phyloP scores from a whole-genome alignment of 345 rosid genomes.

The Gossypium mustelinum region DNA sequence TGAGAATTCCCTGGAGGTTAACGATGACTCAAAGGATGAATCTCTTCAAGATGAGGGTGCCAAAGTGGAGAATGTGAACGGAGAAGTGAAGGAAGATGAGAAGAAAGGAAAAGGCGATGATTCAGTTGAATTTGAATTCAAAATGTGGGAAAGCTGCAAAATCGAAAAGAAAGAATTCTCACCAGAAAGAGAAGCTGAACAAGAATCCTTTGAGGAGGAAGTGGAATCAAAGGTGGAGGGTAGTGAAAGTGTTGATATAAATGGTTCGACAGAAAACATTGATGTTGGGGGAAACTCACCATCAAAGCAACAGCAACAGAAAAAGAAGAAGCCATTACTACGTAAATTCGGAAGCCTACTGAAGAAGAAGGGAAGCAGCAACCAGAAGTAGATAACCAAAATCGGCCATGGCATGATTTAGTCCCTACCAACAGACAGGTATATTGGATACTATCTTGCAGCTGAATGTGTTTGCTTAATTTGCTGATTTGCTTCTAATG shows the following conservation, averaged over 20 bases:
- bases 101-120: constrained; percentile 57
- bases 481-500: constrained; percentile 24
- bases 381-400: constrained; percentile 45
- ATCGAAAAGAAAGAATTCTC: constrained; percentile 93
- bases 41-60: constrained; percentile 21
- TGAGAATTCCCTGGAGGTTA: constrained; percentile 41
- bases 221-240: constrained; percentile 57
- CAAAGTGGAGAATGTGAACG: constrained; percentile 46
- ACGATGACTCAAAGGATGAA: constrained; percentile 27
- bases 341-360: constrained; percentile 89
- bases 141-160: constrained; percentile 99
- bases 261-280: constrained; percentile 51
- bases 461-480: constrained; percentile 34
- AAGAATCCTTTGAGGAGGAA: constrained; percentile 76
- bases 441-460: constrained; percentile 27
- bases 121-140: constrained; percentile 68
- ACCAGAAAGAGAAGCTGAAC: constrained; percentile 63
- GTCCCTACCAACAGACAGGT: constrained; percentile 28
- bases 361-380: constrained; percentile 77
- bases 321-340: constrained; percentile 90
- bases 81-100: constrained; percentile 44
- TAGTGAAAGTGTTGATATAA: constrained; percentile 55
- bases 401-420: constrained; percentile 21
- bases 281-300: constrained; percentile 51
- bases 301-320: constrained; percentile 52